A percentile compares a stretch with the other conserved stretches of the same genome.
Evolutionary conservation across 2,329 filamentous ascomycete genomes (phyloP).

Genomic region (Didymella segeticola): DNA sequence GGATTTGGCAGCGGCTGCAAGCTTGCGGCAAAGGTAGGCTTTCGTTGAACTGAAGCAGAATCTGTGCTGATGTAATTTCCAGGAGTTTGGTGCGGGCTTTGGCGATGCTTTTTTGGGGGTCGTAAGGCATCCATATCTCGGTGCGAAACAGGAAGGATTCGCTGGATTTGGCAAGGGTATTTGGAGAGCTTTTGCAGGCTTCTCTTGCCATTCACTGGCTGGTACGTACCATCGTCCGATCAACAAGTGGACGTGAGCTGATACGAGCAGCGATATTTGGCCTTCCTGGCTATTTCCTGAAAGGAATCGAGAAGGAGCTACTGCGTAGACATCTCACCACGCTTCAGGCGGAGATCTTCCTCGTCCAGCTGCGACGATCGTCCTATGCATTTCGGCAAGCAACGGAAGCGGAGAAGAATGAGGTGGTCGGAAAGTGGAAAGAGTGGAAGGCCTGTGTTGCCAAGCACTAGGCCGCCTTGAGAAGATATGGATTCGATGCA

Average conservation of each 20-base stretch:
- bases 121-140: constrained; percentile 74
- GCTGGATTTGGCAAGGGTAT: constrained; percentile 60
- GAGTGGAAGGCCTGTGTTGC: constrained; percentile 1
- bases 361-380: constrained; percentile 19
- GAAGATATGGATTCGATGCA: background rate
- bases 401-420: constrained; percentile 4
- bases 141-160: constrained; percentile 65
- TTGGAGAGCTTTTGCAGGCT: constrained; percentile 35
- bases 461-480: background rate
- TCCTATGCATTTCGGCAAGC: background rate
- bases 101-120: constrained; percentile 80
- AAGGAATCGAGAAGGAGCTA: constrained; percentile 17
- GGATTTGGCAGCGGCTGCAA: constrained; percentile 74
- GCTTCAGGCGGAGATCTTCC: constrained; percentile 20
- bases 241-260: background rate
- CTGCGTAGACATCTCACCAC: constrained; percentile 15
- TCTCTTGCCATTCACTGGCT: constrained; percentile 19
- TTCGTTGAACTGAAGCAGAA: too few species aligned
- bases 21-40: constrained; percentile 66
- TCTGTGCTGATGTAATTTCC: background rate
- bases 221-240: background rate
- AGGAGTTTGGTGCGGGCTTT: constrained; percentile 73
- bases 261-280: constrained; percentile 16
- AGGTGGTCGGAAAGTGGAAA: constrained; percentile 11
- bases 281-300: constrained; percentile 21